Evolutionary conservation across 2,329 filamentous ascomycete species (phyloP).

Genomic region (Stachybotrys chartarum): DNA sequence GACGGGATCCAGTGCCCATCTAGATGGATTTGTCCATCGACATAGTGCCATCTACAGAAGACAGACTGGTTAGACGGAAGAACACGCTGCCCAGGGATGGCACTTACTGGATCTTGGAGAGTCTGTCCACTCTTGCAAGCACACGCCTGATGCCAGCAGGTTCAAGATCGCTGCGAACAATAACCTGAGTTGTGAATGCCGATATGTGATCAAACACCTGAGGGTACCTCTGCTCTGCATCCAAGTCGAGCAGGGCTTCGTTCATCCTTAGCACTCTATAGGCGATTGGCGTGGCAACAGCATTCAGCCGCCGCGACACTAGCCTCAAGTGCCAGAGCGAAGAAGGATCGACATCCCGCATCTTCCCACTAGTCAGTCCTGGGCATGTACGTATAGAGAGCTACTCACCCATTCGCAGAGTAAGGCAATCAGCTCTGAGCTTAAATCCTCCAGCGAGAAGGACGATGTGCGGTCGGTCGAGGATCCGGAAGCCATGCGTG

Average conservation of each 20-base stretch:
- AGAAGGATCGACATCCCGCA: slow-evolving; percentile 26
- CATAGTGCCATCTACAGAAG: slow-evolving; percentile 29
- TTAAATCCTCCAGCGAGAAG: slow-evolving; percentile 23
- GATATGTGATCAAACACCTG: slow-evolving; percentile 26
- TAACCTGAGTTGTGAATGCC: slow-evolving; percentile 31
- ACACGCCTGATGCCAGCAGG: slow-evolving; percentile 25
- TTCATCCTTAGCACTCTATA: slow-evolving; percentile 33
- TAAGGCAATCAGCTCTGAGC: slow-evolving; percentile 34
- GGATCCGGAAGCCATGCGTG: slow-evolving; percentile 13
- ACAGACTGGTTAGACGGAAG: slow-evolving; percentile 5
- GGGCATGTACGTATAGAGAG: not conserved
- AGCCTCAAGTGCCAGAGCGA: slow-evolving; percentile 27
- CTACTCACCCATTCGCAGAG: slow-evolving; percentile 32
- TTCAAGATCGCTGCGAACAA: slow-evolving; percentile 31
- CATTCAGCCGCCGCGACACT: slow-evolving; percentile 31
- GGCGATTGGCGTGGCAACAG: slow-evolving; percentile 33
- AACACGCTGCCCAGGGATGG: not conserved
- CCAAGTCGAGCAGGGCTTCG: slow-evolving; percentile 24
- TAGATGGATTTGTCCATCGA: slow-evolving; percentile 17
- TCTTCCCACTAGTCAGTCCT: slow-evolving; percentile 18
- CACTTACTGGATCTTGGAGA: slow-evolving; percentile 32
- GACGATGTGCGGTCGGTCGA: slow-evolving; percentile 3
- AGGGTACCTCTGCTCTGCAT: slow-evolving; percentile 24
- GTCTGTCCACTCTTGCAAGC: slow-evolving; percentile 24
- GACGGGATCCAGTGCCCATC: slow-evolving; percentile 27